Conservation (phyloP, 805 yeast species). For the Dipodascus geniculatus region DNA sequence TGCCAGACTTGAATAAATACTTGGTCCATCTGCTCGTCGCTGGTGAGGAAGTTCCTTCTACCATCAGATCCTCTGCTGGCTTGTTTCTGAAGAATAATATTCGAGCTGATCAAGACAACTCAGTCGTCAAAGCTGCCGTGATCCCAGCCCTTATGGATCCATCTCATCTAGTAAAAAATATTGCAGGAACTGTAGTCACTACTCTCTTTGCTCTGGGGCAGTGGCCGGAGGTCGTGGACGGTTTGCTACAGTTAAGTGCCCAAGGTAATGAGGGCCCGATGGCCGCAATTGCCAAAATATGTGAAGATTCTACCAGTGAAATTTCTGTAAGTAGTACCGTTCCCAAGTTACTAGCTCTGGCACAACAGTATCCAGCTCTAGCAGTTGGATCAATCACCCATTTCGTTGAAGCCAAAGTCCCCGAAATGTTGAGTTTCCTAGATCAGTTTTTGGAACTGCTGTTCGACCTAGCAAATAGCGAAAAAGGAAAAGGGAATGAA, state of each 20-base stretch:
- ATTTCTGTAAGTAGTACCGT: conserved; percentile 46
- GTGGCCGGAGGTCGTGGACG: conserved; percentile 27
- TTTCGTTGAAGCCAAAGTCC: conserved; percentile 59
- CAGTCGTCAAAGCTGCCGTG: conserved; percentile 33
- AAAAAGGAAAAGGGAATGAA: conserved; percentile 29
- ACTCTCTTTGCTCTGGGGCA: conserved; percentile 38
- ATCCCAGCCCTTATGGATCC: conserved; percentile 39
- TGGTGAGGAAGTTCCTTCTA: conserved; percentile 33
- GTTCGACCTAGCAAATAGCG: conserved; percentile 58
- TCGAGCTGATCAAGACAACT: conserved; percentile 25
- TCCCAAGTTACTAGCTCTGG: conserved; percentile 46
- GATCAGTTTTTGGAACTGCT: conserved; percentile 56
- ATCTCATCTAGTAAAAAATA: conserved; percentile 60
- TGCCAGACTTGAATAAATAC: conserved; percentile 75
- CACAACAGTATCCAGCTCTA: conserved; percentile 38
- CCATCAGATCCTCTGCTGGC: conserved; percentile 81
- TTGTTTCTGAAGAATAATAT: conserved; percentile 68
- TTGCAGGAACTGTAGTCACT: conserved; percentile 85
- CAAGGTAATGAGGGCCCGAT: conserved; percentile 62
- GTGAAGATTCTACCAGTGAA: conserved; percentile 69
- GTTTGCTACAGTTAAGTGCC: conserved; percentile 49
- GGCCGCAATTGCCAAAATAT: conserved; percentile 71
- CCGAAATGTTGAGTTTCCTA: conserved; percentile 46
- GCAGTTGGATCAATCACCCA: conserved; percentile 65
- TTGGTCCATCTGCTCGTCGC: conserved; percentile 59